These are phyloP conservation scores for Gossypium thurberi DNA, from an alignment of 345 rosid genomes.

Conservation along the genomic window DNA sequence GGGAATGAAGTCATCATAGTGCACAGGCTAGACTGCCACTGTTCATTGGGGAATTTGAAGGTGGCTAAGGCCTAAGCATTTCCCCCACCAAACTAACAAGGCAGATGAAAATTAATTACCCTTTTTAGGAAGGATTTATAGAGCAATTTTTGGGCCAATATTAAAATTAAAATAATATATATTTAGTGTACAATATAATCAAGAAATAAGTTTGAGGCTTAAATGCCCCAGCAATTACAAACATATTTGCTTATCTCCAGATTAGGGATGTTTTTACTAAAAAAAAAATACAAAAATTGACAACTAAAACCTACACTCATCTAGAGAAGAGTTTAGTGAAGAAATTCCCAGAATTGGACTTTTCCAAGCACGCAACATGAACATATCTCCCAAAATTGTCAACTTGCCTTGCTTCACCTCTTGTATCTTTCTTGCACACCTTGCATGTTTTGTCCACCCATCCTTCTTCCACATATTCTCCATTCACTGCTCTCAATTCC, in stretches of 20 bases:
- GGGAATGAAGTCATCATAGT: too few species aligned
- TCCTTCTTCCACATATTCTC: constrained; percentile 49
- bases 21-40: too few species aligned
- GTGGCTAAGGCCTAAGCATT: too few species aligned
- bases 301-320: background rate
- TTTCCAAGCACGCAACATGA: constrained; percentile 61
- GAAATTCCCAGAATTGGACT: constrained; percentile 62
- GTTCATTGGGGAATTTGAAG: too few species aligned
- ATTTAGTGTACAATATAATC: too few species aligned
- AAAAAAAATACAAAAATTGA: background rate
- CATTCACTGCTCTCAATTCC: constrained; percentile 46
- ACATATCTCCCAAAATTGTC: constrained; percentile 74
- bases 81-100: too few species aligned
- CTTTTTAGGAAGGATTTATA: too few species aligned
- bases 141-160: too few species aligned
- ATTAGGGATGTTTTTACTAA: background rate
- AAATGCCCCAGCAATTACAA: background rate
- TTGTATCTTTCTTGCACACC: constrained; percentile 80
- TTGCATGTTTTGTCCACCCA: constrained; percentile 97
- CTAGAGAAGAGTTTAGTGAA: constrained; percentile 62
- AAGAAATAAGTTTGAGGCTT: too few species aligned
- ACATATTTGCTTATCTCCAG: background rate
- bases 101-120: too few species aligned
- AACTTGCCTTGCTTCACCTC: constrained; percentile 67
- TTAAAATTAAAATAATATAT: too few species aligned